These are phyloP conservation scores for Pythium sukuiense DNA, from an alignment of 352 stramenopile genomes.

Conservation along the genomic window DNA sequence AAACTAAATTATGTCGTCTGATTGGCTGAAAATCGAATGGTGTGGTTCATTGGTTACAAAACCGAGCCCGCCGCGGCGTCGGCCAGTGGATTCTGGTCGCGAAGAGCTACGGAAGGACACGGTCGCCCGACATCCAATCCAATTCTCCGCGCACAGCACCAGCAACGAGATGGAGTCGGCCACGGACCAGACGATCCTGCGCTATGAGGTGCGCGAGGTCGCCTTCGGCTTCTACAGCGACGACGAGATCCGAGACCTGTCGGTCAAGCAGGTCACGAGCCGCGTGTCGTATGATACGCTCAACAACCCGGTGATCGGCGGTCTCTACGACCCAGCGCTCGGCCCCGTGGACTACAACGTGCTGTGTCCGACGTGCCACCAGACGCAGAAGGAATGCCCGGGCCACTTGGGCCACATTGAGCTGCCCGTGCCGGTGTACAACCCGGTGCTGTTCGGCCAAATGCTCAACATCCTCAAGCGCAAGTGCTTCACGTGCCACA, in stretches of 20 bases:
- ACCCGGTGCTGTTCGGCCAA: conserved; percentile 95
- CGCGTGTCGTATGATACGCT: conserved; percentile 94
- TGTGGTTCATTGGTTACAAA: conserved; percentile 25
- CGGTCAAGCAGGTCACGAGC: conserved; percentile 96
- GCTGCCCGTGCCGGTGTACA: conserved; percentile 97
- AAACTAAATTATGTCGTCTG: conserved; percentile 8
- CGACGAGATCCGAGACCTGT: conserved; percentile 95
- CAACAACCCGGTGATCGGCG: conserved; percentile 93
- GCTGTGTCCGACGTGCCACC: conserved; percentile 96
- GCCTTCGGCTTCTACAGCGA: conserved; percentile 97
- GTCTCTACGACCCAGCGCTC: conserved; percentile 96
- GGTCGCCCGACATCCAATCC: conserved; percentile 7
- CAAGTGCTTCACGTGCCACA: conserved; percentile 99
- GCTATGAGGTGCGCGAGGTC: conserved; percentile 90
- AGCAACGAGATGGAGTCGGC: conserved; percentile 58
- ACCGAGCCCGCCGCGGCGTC: neutral
- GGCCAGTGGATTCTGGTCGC: conserved; percentile 24
- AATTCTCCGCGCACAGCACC: conserved; percentile 3
- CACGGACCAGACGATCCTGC: conserved; percentile 89
- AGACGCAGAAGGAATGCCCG: conserved; percentile 94
- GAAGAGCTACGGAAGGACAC: conserved; percentile 21
- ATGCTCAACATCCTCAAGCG: conserved; percentile 95
- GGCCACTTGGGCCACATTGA: conserved; percentile 99
- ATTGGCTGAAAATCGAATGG: conserved; percentile 30
- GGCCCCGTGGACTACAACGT: conserved; percentile 91